Evolutionary conservation across 2,329 filamentous ascomycete genomes (phyloP).

Genomic region (Uncinocarpus reesii): DNA sequence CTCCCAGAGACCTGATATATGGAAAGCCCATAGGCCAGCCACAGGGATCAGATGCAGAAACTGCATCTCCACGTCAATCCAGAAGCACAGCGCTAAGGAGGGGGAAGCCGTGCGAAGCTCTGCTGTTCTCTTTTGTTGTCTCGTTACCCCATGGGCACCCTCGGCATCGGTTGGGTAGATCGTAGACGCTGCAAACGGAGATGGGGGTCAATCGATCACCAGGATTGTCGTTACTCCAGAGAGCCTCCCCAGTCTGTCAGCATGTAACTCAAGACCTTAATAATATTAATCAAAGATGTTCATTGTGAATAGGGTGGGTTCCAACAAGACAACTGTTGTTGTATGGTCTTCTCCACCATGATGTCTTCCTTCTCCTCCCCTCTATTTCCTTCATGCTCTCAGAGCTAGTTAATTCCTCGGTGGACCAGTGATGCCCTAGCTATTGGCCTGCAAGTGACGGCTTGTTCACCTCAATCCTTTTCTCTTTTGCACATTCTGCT

Average conservation of each 20-base stretch:
- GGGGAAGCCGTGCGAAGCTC: background rate
- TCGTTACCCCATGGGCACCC: background rate
- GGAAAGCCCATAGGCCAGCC: conserved; percentile 1
- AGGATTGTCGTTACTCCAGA: background rate
- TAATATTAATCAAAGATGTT: no score
- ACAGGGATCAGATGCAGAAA: conserved; percentile 4
- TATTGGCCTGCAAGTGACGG: no score
- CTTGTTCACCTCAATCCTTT: no score
- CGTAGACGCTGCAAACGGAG: background rate
- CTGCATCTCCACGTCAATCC: conserved; percentile 4
- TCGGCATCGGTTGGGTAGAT: background rate
- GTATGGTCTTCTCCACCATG: no score
- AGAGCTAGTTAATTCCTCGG: no score
- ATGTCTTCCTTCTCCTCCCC: no score
- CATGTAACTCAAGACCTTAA: no score
- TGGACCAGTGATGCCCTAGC: no score
- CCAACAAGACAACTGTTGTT: no score
- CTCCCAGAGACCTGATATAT: conserved; percentile 1
- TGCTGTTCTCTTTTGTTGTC: background rate
- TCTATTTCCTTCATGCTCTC: no score
- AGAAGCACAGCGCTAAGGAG: background rate
- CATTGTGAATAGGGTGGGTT: no score
- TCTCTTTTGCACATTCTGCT: no score
- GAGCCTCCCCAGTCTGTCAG: background rate
- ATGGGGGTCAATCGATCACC: background rate